Percentiles rank a stretch among this genome's conserved stretches.
Conservation (phyloP, 164 flowering plant species). For the Macadamia tetraphylla region DNA sequence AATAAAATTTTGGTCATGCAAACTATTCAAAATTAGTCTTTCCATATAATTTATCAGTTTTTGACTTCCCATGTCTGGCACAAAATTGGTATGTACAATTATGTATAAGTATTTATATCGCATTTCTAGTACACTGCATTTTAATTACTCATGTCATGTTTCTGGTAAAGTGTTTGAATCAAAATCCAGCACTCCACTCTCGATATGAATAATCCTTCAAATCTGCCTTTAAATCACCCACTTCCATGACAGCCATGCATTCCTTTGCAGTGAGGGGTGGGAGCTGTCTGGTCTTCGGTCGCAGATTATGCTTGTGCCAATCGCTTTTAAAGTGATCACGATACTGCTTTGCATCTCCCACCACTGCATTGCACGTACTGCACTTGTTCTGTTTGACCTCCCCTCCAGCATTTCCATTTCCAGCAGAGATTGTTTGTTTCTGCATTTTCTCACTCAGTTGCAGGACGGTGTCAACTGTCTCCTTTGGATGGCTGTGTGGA, state of each 20-base stretch:
- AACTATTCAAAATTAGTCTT: too few relatives aligned
- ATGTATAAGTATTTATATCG: too few relatives aligned
- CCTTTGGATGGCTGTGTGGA: slow-evolving; percentile 25
- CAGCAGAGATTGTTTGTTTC: too few relatives aligned
- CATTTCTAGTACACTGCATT: not conserved
- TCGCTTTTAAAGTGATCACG: slow-evolving; percentile 92
- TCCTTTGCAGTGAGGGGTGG: slow-evolving; percentile 86
- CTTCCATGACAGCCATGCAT: slow-evolving; percentile 63
- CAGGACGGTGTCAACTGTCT: slow-evolving; percentile 26
- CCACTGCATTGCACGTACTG: slow-evolving; percentile 72
- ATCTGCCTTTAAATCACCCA: slow-evolving; percentile 54
- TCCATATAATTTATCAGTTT: too few relatives aligned
- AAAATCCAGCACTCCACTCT: slow-evolving; percentile 4
- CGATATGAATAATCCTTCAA: slow-evolving; percentile 86
- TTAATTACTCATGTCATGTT: not conserved
- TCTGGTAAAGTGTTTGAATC: not conserved
- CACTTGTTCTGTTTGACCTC: slow-evolving; percentile 71
- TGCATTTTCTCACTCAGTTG: too few relatives aligned
- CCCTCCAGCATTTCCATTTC: slow-evolving; percentile 20
- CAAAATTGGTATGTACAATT: too few relatives aligned
- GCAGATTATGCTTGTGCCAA: slow-evolving; percentile 94
- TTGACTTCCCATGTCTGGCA: too few relatives aligned
- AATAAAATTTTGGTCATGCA: too few relatives aligned
- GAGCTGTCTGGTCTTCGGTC: slow-evolving; percentile 78
- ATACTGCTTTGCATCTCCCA: slow-evolving; percentile 73